Evolutionary conservation across 2,329 filamentous ascomycete species (phyloP), one percentile per base, ranked within the genome.

Genomic region (Talaromyces marneffei): DNA sequence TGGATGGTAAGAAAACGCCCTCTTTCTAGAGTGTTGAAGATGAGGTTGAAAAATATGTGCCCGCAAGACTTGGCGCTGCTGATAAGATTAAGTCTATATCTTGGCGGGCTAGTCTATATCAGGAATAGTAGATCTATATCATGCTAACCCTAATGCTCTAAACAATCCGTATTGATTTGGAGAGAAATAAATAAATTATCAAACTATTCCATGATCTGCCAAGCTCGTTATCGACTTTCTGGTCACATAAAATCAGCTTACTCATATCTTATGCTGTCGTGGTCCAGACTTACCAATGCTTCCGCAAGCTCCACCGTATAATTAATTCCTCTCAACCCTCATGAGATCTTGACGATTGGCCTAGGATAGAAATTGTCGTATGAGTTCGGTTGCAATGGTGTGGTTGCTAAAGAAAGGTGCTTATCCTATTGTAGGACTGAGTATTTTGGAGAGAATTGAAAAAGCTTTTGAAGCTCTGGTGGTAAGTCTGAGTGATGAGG

Each of bases 401-500:
- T 70, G 68, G 67, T 55, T 67, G n/a, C 40, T 70, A 33, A 50
- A 53, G 10, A 66, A 69, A 33, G 64, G 63, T 9, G 63, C 62
- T 7, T 68, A 62, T 64, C 66, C 67, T 16, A 65, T 69, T 35
- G 67, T 71, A 23, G 69, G 68, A 1, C 42, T 71, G 37, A 69
- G 68, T 31, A 68, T 60, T 44, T 48, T 65, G 6, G 44, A 66
- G n/a, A 63, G 67, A n/a, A 65, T 68, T 35, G 65, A 67, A 25
- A 29, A 29, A 25, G 50, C 59, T 31, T 52, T 4, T 20, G 40
- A 48, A 12, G 37, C 52, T 54, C 33, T 54, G 18, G 18, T 14
- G 4, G 50, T 60, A 16, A n/a, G 8, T 14, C 27, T 60, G 16
- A 60, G 27, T 35, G 37, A 44, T 12, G 58, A 54, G 7, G 48